phyloP scores from a whole-genome alignment of 2,329 filamentous ascomycete genomes.

The Madurella fahalii region DNA sequence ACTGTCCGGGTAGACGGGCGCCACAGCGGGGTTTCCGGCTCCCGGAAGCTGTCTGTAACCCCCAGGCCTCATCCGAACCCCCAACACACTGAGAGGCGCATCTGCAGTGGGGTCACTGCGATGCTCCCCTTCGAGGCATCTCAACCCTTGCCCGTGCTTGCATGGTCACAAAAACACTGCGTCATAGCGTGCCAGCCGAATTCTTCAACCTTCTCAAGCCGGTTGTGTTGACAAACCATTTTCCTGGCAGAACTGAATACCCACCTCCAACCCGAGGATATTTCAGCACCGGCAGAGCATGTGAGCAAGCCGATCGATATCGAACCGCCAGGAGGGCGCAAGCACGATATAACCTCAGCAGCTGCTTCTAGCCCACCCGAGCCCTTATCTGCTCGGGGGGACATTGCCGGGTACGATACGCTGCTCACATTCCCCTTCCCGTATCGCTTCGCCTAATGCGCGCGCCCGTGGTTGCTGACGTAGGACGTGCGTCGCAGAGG shows the following conservation, averaged over 20 bases:
- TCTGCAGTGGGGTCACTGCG: neutral
- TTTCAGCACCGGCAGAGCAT: neutral
- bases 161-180: constrained; percentile 4
- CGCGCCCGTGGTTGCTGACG: neutral
- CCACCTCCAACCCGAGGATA: neutral
- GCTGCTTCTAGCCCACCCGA: constrained; percentile 43
- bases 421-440: neutral
- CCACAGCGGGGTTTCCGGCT: neutral
- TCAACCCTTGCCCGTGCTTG: neutral
- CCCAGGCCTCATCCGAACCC: neutral
- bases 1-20: too few relatives aligned
- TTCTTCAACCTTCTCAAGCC: neutral
- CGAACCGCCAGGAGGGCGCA: constrained; percentile 43
- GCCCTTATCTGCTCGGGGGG: constrained; percentile 55
- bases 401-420: constrained; percentile 52
- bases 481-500: constrained; percentile 39
- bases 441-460: neutral
- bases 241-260: constrained; percentile 8
- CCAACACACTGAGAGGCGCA: too few relatives aligned
- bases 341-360: constrained; percentile 29
- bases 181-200: constrained; percentile 8
- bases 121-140: neutral
- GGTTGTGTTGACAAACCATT: neutral
- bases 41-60: neutral
- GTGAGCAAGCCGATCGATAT: constrained; percentile 51